A percentile compares a stretch with the other conserved stretches of the same genome.
These are phyloP conservation scores for Seminavis robusta DNA, from an alignment of 108 stramenopile species.

Conservation along the genomic window DNA sequence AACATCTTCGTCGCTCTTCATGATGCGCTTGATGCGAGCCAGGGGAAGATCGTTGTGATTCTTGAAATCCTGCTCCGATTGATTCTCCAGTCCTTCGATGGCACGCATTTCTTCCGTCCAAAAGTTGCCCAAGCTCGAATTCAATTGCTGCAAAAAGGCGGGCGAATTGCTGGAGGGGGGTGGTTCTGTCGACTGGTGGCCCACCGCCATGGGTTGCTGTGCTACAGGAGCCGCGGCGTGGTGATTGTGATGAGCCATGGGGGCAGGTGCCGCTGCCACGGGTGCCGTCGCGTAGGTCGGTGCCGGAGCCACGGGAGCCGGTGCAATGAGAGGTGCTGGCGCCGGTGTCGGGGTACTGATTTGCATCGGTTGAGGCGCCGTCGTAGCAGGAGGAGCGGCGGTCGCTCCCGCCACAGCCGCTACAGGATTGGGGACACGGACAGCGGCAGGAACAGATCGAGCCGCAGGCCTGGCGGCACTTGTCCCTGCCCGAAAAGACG, in stretches of 20 bases:
- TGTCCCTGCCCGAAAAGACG: too few species aligned
- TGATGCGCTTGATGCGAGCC: constrained; percentile 98
- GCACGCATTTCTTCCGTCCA: constrained; percentile 62
- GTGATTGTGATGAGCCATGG: not conserved
- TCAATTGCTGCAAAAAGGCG: constrained; percentile 67
- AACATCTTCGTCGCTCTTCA: constrained; percentile 98
- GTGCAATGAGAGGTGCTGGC: not conserved
- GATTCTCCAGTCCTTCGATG: constrained; percentile 43
- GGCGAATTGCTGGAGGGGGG: constrained; percentile 51
- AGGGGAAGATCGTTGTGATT: constrained; percentile 91
- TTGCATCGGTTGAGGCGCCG: constrained; percentile 9
- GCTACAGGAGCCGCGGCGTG: not conserved
- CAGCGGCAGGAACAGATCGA: too few species aligned
- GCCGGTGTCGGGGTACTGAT: constrained; percentile 6
- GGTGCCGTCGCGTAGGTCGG: not conserved
- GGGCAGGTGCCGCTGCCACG: constrained; percentile 3
- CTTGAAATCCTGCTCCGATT: constrained; percentile 88
- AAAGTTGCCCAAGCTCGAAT: constrained; percentile 48
- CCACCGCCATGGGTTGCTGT: constrained; percentile 5
- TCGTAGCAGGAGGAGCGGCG: not conserved
- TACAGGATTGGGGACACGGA: not conserved
- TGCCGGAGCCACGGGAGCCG: not conserved
- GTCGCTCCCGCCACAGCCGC: not conserved
- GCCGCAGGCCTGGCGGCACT: too few species aligned
- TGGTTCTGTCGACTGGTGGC: constrained; percentile 28